Percentiles rank a stretch among this genome's conserved stretches.
These are phyloP conservation scores for Apostasia shenzhenica DNA, from an alignment of 106 monocot genomes.

Conservation along the genomic window DNA sequence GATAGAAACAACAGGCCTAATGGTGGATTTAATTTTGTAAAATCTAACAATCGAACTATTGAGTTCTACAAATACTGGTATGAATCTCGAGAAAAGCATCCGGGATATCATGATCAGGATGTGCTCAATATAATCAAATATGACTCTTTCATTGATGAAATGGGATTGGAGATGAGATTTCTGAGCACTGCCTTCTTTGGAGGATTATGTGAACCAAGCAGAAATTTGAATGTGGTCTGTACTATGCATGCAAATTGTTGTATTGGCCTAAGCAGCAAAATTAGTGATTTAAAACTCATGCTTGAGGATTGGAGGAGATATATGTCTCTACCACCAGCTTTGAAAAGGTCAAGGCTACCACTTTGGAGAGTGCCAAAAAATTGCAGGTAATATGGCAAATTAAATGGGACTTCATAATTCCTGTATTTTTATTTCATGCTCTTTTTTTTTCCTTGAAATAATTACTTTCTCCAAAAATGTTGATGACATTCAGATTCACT, in stretches of 20 bases:
- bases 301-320: constrained; percentile 19
- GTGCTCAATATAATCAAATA: constrained; percentile 25
- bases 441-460: neutral
- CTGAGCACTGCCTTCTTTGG: constrained; percentile 21
- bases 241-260: constrained; percentile 30
- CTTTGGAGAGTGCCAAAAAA: constrained; percentile 21
- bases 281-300: constrained; percentile 15
- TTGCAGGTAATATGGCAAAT: constrained; percentile 10
- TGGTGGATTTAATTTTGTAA: constrained; percentile 29
- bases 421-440: neutral
- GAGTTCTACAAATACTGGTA: constrained; percentile 25
- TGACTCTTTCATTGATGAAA: constrained; percentile 13
- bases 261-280: constrained; percentile 19
- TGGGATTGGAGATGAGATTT: constrained; percentile 17
- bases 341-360: neutral
- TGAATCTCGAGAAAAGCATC: constrained; percentile 11
- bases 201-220: constrained; percentile 23
- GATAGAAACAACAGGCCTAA: constrained; percentile 18
- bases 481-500: neutral
- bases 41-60: constrained; percentile 24
- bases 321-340: constrained; percentile 12
- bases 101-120: constrained; percentile 20
- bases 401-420: neutral
- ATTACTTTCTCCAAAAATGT: too few relatives aligned
- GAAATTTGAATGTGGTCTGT: constrained; percentile 20